Percentiles rank a stretch among this genome's conserved stretches.
Conservation (phyloP, 2,329 filamentous ascomycete species). For the Shiraia sp. region DNA sequence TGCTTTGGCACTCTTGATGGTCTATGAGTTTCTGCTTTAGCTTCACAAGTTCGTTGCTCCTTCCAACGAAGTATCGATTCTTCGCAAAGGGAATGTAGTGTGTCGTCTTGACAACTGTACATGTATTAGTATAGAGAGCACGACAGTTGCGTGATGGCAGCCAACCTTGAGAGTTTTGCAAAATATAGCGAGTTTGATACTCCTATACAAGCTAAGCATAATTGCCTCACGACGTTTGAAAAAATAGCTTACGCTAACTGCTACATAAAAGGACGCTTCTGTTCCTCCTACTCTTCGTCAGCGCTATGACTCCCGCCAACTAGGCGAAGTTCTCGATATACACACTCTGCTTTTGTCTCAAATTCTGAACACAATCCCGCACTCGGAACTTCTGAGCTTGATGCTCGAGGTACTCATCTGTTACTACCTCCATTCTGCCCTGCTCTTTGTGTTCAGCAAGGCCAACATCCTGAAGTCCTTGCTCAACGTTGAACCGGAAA, state of each 20-base stretch:
- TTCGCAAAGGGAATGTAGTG: conserved; percentile 1
- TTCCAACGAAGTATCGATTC: conserved; percentile 6
- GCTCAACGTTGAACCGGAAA: conserved; percentile 20
- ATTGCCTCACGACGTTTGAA: too few relatives aligned
- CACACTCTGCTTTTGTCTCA: conserved; percentile 16
- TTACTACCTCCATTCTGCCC: conserved; percentile 11
- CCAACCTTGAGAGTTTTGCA: too few relatives aligned
- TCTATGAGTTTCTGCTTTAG: conserved; percentile 17
- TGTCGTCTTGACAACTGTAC: too few relatives aligned
- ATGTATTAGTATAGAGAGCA: too few relatives aligned
- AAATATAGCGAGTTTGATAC: too few relatives aligned
- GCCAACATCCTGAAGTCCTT: conserved; percentile 11
- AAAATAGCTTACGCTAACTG: too few relatives aligned
- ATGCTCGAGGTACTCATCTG: conserved; percentile 6
- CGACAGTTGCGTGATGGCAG: too few relatives aligned
- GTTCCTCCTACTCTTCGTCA: not conserved
- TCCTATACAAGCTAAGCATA: too few relatives aligned
- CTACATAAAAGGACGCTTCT: too few relatives aligned
- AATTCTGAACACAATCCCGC: conserved; percentile 12
- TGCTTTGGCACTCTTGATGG: conserved; percentile 12
- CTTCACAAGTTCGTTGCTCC: conserved; percentile 7
- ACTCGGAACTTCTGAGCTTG: conserved; percentile 7
- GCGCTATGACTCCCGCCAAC: not conserved
- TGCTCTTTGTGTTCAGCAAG: conserved; percentile 12
- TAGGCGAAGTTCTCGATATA: conserved; percentile 15